Percentiles rank a stretch among this genome's conserved stretches.
Conservation (phyloP, 495 filamentous ascomycete species). For the Evansstolkia leycettana region DNA sequence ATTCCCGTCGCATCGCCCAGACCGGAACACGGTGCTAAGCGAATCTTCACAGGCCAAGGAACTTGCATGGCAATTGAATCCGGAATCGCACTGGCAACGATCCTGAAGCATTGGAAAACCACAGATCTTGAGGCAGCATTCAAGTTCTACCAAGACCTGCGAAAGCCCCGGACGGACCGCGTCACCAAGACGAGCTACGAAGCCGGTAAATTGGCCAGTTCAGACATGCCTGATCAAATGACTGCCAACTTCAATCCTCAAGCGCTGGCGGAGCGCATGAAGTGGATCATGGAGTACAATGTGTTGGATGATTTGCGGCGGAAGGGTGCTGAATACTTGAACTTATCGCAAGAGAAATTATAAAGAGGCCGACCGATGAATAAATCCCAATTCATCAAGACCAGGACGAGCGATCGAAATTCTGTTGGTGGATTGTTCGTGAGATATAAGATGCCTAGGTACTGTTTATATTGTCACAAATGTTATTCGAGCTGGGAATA, state of each 20-base stretch:
- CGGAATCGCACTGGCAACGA: slow-evolving; percentile 16
- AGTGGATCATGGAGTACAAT: slow-evolving; percentile 24
- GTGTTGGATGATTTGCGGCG: slow-evolving; percentile 16
- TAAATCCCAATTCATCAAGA: no score
- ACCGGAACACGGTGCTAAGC: background rate
- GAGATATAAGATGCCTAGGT: no score
- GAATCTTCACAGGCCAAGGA: slow-evolving; percentile 11
- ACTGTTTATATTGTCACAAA: no score
- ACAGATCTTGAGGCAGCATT: slow-evolving; percentile 13
- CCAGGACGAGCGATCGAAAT: no score
- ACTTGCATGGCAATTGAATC: slow-evolving; percentile 23
- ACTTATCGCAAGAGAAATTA: slow-evolving; percentile 10
- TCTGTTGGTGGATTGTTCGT: no score
- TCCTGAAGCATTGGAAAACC: slow-evolving; percentile 17
- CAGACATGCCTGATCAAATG: slow-evolving; percentile 13
- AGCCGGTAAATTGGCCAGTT: slow-evolving; percentile 19
- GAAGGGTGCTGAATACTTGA: slow-evolving; percentile 11
- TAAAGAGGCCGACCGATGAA: slow-evolving; percentile 2
- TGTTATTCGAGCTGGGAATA: no score
- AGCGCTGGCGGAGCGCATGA: slow-evolving; percentile 15
- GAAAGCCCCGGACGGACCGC: slow-evolving; percentile 18
- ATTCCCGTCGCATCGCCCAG: background rate
- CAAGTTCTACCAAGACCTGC: slow-evolving; percentile 17
- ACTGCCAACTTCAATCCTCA: slow-evolving; percentile 11
- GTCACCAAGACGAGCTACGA: slow-evolving; percentile 19